Evolutionary conservation across 1,284 basidiomycete genomes (phyloP).

Genomic region (Hortiboletus rubellus): DNA sequence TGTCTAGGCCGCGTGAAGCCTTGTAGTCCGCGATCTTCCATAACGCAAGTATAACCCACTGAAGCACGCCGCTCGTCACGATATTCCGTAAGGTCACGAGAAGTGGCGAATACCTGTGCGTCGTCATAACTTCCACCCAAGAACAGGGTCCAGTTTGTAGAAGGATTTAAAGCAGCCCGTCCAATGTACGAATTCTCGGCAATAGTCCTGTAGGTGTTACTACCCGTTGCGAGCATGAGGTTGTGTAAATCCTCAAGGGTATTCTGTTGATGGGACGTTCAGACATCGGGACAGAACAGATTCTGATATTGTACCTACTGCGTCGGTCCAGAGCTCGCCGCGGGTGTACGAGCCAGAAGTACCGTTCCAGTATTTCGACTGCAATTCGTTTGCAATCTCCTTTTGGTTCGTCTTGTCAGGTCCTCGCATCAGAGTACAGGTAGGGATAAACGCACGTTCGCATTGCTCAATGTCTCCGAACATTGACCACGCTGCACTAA

Average conservation of each 20-base stretch:
- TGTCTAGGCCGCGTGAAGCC: constrained; percentile 36
- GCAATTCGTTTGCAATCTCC: constrained; percentile 44
- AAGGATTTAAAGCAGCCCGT: constrained; percentile 38
- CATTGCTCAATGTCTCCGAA: constrained; percentile 8
- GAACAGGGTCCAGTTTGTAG: constrained; percentile 43
- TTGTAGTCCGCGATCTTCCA: constrained; percentile 59
- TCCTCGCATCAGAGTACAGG: not conserved
- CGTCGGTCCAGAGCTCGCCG: constrained; percentile 53
- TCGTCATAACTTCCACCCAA: constrained; percentile 51
- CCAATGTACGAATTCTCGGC: constrained; percentile 48
- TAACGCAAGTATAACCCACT: constrained; percentile 54
- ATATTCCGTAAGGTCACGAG: not conserved
- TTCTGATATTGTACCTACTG: constrained; percentile 35
- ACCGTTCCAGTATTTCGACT: constrained; percentile 43
- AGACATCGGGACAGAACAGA: not conserved
- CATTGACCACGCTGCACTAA: constrained; percentile 7
- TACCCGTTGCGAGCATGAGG: constrained; percentile 47
- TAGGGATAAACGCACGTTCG: constrained; percentile 14
- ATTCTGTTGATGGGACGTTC: constrained; percentile 39
- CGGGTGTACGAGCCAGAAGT: constrained; percentile 41
- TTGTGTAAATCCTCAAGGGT: constrained; percentile 56
- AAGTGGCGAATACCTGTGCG: constrained; percentile 39
- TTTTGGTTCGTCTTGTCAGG: constrained; percentile 19
- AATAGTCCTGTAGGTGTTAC: constrained; percentile 39
- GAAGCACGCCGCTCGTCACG: not conserved